These are phyloP conservation scores for Schizosaccharomyces octosporus DNA, from an alignment of 805 yeast genomes.

Conservation along the genomic window DNA sequence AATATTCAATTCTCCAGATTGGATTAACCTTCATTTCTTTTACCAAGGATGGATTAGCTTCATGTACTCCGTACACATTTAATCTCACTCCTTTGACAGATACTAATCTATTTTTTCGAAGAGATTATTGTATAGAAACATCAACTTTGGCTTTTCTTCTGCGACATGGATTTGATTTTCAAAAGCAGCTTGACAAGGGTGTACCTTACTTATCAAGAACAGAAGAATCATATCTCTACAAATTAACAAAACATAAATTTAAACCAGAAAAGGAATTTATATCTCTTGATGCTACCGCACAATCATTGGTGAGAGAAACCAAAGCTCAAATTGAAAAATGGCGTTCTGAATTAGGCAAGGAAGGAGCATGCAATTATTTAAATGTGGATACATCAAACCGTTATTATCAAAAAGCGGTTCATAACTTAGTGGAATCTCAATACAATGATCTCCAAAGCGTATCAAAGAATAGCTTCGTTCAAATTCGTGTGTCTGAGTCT, in stretches of 20 bases:
- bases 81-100: background rate
- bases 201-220: background rate
- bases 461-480: background rate
- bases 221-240: background rate
- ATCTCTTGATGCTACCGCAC: background rate
- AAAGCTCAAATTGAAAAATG: no score
- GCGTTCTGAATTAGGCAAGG: no score
- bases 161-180: background rate
- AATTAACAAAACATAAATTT: background rate
- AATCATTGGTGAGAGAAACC: background rate
- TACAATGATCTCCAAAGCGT: background rate
- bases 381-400: background rate
- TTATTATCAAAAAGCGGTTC: background rate
- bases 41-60: background rate
- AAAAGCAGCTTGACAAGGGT: background rate
- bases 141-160: background rate
- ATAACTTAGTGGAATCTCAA: background rate
- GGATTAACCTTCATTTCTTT: background rate
- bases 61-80: background rate
- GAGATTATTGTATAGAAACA: background rate
- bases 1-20: background rate
- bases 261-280: background rate
- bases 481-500: background rate
- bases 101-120: background rate
- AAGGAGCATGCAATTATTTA: background rate